Evolutionary conservation across 768 basidiomycete genomes (phyloP), one percentile per base, ranked within the genome.

Genomic region (Kwoniella pini): DNA sequence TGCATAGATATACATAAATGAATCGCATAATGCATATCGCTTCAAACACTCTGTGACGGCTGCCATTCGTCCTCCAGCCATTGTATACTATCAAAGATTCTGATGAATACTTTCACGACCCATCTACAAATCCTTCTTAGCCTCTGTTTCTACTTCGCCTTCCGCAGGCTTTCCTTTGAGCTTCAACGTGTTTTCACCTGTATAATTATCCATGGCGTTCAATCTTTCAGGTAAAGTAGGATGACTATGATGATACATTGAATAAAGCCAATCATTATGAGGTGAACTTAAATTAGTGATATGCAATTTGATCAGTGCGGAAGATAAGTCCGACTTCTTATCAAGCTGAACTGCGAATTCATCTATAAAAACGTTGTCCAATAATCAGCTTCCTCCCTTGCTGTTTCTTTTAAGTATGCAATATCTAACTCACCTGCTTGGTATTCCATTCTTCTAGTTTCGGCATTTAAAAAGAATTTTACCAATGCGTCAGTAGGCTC

Each of bases 201-300:
- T 65, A 49, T 62, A 70, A 60, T 52, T 60, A 24, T 95, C 91
- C 38, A 96, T 82, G 2, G 85, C 90, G 64, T 85, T 86, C 70
- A 97, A 81, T 7, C 94, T 84, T 80, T 99, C 94, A 36, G 89
- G 88, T 65, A 99, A 78, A 2, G 92, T 96, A 4, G 95, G 95
- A 79, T 99, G 95, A 46, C 90, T 93, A 79, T 97, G 91, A 77
- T 96, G 91, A 69, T 91, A 96, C 21, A 90, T 90, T 51, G 92
- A 96, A 80, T 95, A 96, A 86, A 92, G 78, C 89, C 89, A 90
- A 77, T 96, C 93, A 13, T 92, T 91, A 87, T 91, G 91, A 46
- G 96, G 89, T 1, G 90, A 92, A 48, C 88, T 89, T 70, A 96
- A 76, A 75, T 98, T 97, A 82, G 94, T 88, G 59, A 91, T 88